A percentile compares a stretch with the other conserved stretches of the same genome.
Conservation (phyloP, 2,329 filamentous ascomycete species). For the Aspergillus melleus region DNA sequence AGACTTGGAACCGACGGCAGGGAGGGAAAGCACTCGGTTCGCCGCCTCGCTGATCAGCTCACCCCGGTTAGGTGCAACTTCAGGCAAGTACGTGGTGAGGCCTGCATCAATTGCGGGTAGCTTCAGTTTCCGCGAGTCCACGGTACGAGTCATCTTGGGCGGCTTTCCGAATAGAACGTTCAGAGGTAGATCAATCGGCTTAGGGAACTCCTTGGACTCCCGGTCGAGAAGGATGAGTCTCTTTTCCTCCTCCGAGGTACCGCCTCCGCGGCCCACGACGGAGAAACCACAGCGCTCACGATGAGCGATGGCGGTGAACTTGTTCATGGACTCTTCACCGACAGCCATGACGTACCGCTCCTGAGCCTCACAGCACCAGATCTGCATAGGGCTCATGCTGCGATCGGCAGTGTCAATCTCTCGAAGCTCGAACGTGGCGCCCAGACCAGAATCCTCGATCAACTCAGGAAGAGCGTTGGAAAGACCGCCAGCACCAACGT, state of each 20-base stretch:
- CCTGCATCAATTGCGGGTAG: conserved; percentile 74
- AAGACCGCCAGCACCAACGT: conserved; percentile 90
- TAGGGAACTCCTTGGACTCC: conserved; percentile 71
- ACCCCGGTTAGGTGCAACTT: conserved; percentile 44
- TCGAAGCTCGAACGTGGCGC: conserved; percentile 89
- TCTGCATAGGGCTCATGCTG: conserved; percentile 92
- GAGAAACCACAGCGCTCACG: conserved; percentile 92
- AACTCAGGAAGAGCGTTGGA: conserved; percentile 84
- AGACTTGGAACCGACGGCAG: conserved; percentile 91
- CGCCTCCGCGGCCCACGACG: conserved; percentile 76
- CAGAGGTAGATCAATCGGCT: conserved; percentile 87
- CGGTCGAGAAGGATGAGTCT: conserved; percentile 79
- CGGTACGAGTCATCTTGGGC: conserved; percentile 74
- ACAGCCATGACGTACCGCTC: conserved; percentile 93
- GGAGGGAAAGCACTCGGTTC: conserved; percentile 77
- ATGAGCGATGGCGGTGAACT: conserved; percentile 66
- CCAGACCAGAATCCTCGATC: conserved; percentile 86
- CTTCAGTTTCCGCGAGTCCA: conserved; percentile 66
- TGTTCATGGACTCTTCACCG: conserved; percentile 74
- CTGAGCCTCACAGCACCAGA: conserved; percentile 97
- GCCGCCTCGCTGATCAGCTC: conserved; percentile 68
- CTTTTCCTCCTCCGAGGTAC: conserved; percentile 64
- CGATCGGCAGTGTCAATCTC: conserved; percentile 88
- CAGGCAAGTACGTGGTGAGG: conserved; percentile 66
- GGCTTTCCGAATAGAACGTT: conserved; percentile 83